Conservation (phyloP, 306 rosid species). For the Ormosia semicastrata region DNA sequence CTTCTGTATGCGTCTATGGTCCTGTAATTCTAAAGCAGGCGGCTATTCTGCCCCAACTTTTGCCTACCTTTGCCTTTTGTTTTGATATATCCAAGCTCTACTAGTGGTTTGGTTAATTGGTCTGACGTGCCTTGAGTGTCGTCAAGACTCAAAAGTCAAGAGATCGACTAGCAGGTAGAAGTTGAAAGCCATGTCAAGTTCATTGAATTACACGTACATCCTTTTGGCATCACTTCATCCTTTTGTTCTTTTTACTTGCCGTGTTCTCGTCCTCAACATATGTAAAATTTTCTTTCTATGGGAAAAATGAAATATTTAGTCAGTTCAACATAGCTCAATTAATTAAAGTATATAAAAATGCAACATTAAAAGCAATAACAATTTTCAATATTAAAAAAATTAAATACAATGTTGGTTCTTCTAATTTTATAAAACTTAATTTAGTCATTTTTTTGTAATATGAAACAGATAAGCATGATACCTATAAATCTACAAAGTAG, state of each 20-base stretch:
- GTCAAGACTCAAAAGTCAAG: conserved; percentile 31
- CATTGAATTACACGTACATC: conserved; percentile 25
- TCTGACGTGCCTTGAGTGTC: not conserved
- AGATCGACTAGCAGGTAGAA: not conserved
- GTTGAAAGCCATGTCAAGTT: conserved; percentile 28
- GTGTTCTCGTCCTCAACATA: not conserved
- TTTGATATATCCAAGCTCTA: not conserved
- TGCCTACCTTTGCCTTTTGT: conserved; percentile 21
- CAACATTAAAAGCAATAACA: not conserved
- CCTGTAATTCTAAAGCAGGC: conserved; percentile 19
- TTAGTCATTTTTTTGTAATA: too few relatives aligned
- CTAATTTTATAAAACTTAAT: too few relatives aligned
- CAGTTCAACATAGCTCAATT: not conserved
- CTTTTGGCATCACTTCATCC: conserved; percentile 1
- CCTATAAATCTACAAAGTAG: too few relatives aligned
- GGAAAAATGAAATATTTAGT: not conserved
- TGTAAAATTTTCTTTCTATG: not conserved
- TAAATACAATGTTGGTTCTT: too few relatives aligned
- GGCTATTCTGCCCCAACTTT: conserved; percentile 41
- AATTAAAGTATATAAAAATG: not conserved
- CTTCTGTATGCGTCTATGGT: not conserved
- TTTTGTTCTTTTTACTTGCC: not conserved
- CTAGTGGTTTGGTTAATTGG: conserved; percentile 26
- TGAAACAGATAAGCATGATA: too few relatives aligned
- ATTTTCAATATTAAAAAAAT: too few relatives aligned